Base-by-base conservation (phyloP, 2,329 filamentous ascomycete genomes). In the Apiospora saccharicola region DNA sequence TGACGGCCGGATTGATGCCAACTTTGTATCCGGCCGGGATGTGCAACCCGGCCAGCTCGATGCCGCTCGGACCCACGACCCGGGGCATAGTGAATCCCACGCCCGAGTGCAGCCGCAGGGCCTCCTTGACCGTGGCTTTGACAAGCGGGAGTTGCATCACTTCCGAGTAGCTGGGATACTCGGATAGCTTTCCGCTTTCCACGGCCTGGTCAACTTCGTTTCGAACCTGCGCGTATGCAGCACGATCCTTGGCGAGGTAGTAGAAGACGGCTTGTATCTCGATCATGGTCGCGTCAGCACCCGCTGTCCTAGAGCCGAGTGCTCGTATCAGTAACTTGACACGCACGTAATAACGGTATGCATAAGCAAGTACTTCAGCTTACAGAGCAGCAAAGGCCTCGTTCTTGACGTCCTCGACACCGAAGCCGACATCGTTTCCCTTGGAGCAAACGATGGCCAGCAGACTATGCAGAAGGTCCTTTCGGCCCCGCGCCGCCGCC, bases 121-220 rank as follows among this genome's bases (percentile, higher is more conserved):
- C 80, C 76, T 88, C 86, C 34, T 82, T 83, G 34, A 88, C 79
- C 2, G 85, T 82, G 1, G 86, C 84, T 44, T 82, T 77, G 8
- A 87, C 79, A 72, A 85, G 81, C 70, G 71, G 73, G 69, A 74
- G 76, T 72, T 51, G 74, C 53, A n/a, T 75, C 43, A 74, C 61
- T 24, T 70, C 41, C 14, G 68, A 26, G 53, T 71, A 73, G 75
- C 16, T 46, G 14, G 75, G 69, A 5, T 73, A 72, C 14, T 61
- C 74, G 1, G 74, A 74, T 8, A 81, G 70, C 1, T 70, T 70
- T 1, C 71, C 67, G 1, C 8, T 44, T 14, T 49, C 26, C 10
- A 73, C 73, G 30, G 80, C 79, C 2, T 68, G 74, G 53, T 83
- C 80, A 26, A 86, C 77, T 72, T 86, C 84, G 0, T 74, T 34